Evolutionary conservation across 1,284 basidiomycete genomes (phyloP).

Genomic region (Anthracocystis walkeri): DNA sequence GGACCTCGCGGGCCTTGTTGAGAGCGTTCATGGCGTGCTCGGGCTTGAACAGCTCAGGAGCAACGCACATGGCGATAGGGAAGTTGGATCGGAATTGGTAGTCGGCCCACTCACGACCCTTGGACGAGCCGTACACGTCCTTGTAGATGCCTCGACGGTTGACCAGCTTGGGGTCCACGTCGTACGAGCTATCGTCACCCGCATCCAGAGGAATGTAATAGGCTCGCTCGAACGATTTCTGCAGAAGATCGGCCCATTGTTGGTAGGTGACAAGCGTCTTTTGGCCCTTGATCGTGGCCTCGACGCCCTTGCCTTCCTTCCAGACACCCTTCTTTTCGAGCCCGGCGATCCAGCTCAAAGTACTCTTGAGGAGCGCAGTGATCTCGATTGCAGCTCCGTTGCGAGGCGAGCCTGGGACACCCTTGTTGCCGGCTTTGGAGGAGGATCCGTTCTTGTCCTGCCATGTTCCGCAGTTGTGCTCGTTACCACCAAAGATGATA

Average conservation of each 20-base stretch:
- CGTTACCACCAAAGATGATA: conserved; percentile 86
- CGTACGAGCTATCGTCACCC: conserved; percentile 79
- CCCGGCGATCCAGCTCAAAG: conserved; percentile 85
- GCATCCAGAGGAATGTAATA: conserved; percentile 90
- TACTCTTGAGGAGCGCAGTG: conserved; percentile 90
- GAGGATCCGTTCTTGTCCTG: conserved; percentile 67
- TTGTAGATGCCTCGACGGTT: conserved; percentile 97
- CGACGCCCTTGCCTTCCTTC: conserved; percentile 82
- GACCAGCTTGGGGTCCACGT: conserved; percentile 79
- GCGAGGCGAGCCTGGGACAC: conserved; percentile 90
- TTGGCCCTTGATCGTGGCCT: conserved; percentile 79
- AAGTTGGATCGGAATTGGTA: conserved; percentile 89
- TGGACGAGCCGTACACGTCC: conserved; percentile 80
- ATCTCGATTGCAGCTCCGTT: conserved; percentile 97
- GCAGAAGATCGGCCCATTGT: conserved; percentile 88
- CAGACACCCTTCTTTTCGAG: conserved; percentile 79
- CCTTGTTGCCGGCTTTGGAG: conserved; percentile 86
- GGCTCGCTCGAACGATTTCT: conserved; percentile 85
- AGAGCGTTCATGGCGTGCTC: conserved; percentile 78
- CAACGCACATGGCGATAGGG: conserved; percentile 92
- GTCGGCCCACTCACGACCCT: conserved; percentile 83
- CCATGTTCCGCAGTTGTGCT: conserved; percentile 66
- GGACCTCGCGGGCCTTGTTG: conserved; percentile 54
- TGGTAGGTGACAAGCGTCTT: conserved; percentile 83
- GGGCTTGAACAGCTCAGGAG: conserved; percentile 91